phyloP scores from a whole-genome alignment of 1,139 yeast genomes.

The Yamadazyma conglobata region DNA sequence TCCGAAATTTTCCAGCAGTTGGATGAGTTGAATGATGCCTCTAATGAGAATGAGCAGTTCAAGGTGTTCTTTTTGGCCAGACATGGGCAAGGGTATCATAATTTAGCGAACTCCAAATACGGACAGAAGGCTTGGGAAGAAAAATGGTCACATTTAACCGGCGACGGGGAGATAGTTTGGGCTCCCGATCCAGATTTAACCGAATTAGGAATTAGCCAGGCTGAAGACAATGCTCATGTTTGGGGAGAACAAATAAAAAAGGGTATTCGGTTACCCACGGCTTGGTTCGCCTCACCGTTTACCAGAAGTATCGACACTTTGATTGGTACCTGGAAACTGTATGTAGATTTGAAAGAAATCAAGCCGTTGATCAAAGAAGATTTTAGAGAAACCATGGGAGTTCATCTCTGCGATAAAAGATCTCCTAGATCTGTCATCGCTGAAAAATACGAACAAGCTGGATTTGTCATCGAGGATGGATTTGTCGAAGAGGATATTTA shows the following conservation, averaged over 20 bases:
- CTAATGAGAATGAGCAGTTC: slow-evolving; percentile 24
- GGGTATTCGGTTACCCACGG: slow-evolving; percentile 25
- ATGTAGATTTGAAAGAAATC: slow-evolving; percentile 23
- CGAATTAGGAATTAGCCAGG: slow-evolving; percentile 37
- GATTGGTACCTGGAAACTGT: slow-evolving; percentile 28
- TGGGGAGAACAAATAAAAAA: slow-evolving; percentile 23
- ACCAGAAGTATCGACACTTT: slow-evolving; percentile 38
- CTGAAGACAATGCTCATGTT: slow-evolving; percentile 25
- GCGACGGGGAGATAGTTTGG: slow-evolving; percentile 44
- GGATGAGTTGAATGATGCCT: slow-evolving; percentile 24
- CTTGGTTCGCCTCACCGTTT: slow-evolving; percentile 36
- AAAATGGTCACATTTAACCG: slow-evolving; percentile 40
- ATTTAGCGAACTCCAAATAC: slow-evolving; percentile 39
- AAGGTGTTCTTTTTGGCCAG: slow-evolving; percentile 42
- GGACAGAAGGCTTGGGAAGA: slow-evolving; percentile 44
- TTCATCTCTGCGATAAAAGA: slow-evolving; percentile 44
- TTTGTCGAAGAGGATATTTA: slow-evolving; percentile 40
- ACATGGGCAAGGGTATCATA: slow-evolving; percentile 48
- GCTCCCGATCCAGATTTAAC: slow-evolving; percentile 49
- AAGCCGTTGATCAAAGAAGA: slow-evolving; percentile 38
- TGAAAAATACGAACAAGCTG: slow-evolving; percentile 27
- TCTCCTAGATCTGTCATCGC: slow-evolving; percentile 31
- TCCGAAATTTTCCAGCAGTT: slow-evolving; percentile 23
- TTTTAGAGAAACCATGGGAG: slow-evolving; percentile 42
- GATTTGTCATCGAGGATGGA: slow-evolving; percentile 36